Base-by-base conservation (phyloP, 495 filamentous ascomycete species). In the Trichoderma virens region DNA sequence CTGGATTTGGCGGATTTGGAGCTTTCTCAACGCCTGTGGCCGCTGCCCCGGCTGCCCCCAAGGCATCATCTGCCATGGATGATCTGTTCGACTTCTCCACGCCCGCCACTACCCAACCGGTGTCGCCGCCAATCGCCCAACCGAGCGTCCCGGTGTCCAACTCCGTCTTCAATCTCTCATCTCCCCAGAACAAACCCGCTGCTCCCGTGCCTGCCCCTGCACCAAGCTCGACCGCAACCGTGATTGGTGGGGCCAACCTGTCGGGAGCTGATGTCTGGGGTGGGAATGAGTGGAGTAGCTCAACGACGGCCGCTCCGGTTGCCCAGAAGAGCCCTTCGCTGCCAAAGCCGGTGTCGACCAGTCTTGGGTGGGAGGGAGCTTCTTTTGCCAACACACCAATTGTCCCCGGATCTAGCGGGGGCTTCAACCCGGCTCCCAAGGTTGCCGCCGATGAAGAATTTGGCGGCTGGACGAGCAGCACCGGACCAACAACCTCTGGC, bases 371-470 rank as follows among this genome's bases (percentile, higher is more conserved):
- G 85, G 85, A 83, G 18, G 68, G 45, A 30, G 69, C 68, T 14
- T 78, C 78, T 27, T 73, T 83, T 34, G 77, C 82, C n/a, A 79
- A 64, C 65, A 77, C 82, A 68, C 82, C 80, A 39, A 79, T 85
- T 67, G 79, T 85, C 3, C 80, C 80, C 3, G 80, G 81, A 11
- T 62, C 77, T 1, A 76, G 76, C 8, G 81, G 81, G 30, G 80
- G 80, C 1, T 82, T 82, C 65, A 75, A 73, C 14, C 67, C 79
- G 3, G 73, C 83, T 27, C 86, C 89, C 13, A 87, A 87, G 67
- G 87, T 94, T 2, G 82, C 85, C 32, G 85, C 85, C 0, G 92
- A 97, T 71, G 92, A 97, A 74, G 92, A 97, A 68, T 97, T 96
- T 77, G 92, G 92, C 18, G 92, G 92, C 27, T 97, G 92, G 92